These are phyloP conservation scores for Ceratobasidium sp. DNA, from an alignment of 1,284 basidiomycete genomes.

Conservation along the genomic window DNA sequence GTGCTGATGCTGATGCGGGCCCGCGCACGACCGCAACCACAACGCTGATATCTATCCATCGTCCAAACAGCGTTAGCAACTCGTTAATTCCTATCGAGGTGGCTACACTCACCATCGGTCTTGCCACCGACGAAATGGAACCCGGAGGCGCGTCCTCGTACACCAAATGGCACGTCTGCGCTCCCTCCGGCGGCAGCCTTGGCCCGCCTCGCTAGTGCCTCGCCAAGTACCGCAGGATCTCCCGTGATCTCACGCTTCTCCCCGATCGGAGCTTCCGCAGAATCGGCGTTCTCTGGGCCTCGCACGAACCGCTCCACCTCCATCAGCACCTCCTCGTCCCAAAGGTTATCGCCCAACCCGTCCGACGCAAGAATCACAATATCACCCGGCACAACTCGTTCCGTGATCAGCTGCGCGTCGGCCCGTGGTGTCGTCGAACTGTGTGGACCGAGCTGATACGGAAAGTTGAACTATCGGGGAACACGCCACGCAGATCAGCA, in stretches of 20 bases:
- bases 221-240: slow-evolving; percentile 36
- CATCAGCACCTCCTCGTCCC: slow-evolving; percentile 94
- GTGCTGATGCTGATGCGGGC: slow-evolving; percentile 16
- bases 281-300: slow-evolving; percentile 35
- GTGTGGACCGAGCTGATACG: slow-evolving; percentile 85
- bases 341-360: slow-evolving; percentile 93
- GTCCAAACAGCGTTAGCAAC: background rate
- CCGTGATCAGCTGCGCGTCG: slow-evolving; percentile 77
- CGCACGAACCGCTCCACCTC: slow-evolving; percentile 78
- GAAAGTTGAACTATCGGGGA: slow-evolving; percentile 81
- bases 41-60: slow-evolving; percentile 67
- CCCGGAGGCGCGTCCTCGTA: slow-evolving; percentile 54
- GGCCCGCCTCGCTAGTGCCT: slow-evolving; percentile 60
- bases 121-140: slow-evolving; percentile 75
- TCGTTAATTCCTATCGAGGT: background rate
- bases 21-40: slow-evolving; percentile 55
- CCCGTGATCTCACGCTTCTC: slow-evolving; percentile 55
- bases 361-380: slow-evolving; percentile 91
- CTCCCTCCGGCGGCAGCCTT: slow-evolving; percentile 57
- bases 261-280: slow-evolving; percentile 47
- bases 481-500: background rate
- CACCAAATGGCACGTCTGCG: slow-evolving; percentile 36
- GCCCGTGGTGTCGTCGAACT: slow-evolving; percentile 72
- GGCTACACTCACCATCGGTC: slow-evolving; percentile 68
- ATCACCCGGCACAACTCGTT: slow-evolving; percentile 86